A percentile compares a stretch with the other conserved stretches of the same genome.
Evolutionary conservation across 2,329 filamentous ascomycete species (phyloP).

Genomic region (Colletotrichum agaves): DNA sequence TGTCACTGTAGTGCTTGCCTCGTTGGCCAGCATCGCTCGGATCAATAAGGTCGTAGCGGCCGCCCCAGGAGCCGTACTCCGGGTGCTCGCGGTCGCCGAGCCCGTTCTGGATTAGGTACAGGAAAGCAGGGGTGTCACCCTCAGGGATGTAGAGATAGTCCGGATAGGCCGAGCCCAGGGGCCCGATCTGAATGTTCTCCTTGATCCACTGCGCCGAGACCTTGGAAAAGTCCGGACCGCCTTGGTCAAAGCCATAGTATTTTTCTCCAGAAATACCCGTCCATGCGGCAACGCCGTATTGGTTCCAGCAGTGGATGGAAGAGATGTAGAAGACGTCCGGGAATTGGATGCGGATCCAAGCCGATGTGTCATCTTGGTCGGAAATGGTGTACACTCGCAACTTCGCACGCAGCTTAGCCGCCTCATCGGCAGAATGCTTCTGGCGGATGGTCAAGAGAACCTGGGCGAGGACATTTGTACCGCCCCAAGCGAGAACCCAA

Average conservation of each 20-base stretch:
- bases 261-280: conserved; percentile 57
- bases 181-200: conserved; percentile 62
- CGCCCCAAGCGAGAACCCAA: conserved; percentile 65
- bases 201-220: conserved; percentile 63
- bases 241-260: conserved; percentile 54
- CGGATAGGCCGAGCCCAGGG: conserved; percentile 56
- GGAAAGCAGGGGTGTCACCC: conserved; percentile 62
- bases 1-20: conserved; percentile 44
- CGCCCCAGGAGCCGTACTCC: conserved; percentile 61
- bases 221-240: conserved; percentile 57
- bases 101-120: conserved; percentile 60
- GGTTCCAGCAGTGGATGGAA: conserved; percentile 65
- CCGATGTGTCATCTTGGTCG: conserved; percentile 67
- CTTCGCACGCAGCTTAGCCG: conserved; percentile 50
- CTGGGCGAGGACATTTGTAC: conserved; percentile 62
- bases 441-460: conserved; percentile 55
- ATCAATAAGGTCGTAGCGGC: conserved; percentile 53
- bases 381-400: conserved; percentile 66
- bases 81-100: conserved; percentile 58
- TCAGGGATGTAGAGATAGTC: conserved; percentile 64
- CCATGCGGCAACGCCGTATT: conserved; percentile 66
- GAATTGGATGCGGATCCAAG: conserved; percentile 65
- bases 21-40: conserved; percentile 39
- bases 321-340: conserved; percentile 66
- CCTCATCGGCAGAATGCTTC: conserved; percentile 42